Evolutionary conservation across 1,284 basidiomycete genomes (phyloP), one percentile per base, ranked within the genome.

Genomic region (Hemileia vastatrix): DNA sequence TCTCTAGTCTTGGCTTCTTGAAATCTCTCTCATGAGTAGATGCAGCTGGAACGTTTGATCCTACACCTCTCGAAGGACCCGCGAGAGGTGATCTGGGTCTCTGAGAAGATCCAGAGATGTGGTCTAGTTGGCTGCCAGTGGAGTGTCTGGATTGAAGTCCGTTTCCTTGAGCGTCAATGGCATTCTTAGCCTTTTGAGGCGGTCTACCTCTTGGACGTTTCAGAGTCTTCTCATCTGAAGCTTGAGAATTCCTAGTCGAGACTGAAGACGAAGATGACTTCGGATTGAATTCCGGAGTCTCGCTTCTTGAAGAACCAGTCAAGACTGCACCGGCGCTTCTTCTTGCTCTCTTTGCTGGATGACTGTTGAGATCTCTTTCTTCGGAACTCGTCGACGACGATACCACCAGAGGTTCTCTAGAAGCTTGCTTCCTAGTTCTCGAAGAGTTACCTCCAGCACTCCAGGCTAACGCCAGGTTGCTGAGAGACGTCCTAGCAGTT

Each of bases 391-490:
- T 56, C 15, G 64, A 64, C 49, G 63, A 63, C 52, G 53, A n/a
- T 5, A 47, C 23, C 9, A n/a, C 5, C 36, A 49, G 21, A 6
- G 68, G 66, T 54, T 72, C 69, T 11, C 68, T 61, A 33, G 65
- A 67, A 13, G 70, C 68, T 52, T 69, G 71, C 31, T 65, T 68
- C 24, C 73, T 66, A 5, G 68, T 70, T n/a, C 72, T 64, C 13
- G 70, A 66, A 18, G 68, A 70, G 24, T 64, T 69, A 2, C 73
- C 68, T 13, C 73, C 73, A 2, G 71, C 73, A 4, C 70, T 70
- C 73, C 73, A 75, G 56, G 72, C 72, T 24, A 73, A 67, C 6
- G 73, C 72, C 23, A 75, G 64, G 33, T 75, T 75, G 31, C 69
- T 70, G 19, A 72, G 67, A 3, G 72, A 74, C 11, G 73, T 75